Conservation (phyloP, 345 rosid species). For the Murraya koenigii region DNA sequence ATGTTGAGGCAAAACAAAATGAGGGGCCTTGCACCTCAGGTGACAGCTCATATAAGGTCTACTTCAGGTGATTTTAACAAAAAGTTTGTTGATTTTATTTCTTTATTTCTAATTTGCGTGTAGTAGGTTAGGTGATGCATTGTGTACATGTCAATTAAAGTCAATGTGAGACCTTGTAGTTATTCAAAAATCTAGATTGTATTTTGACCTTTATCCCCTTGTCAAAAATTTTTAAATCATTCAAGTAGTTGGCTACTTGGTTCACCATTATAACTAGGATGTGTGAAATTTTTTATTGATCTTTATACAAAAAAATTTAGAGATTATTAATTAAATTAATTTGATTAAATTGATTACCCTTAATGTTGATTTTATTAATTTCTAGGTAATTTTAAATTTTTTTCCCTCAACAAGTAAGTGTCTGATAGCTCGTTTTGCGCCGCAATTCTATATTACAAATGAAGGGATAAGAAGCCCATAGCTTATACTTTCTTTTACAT, state of each 20-base stretch:
- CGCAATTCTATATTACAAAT: conserved; percentile 30
- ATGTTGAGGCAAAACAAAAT: neutral
- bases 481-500: conserved; percentile 23
- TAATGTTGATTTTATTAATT: too few relatives aligned
- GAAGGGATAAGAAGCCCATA: conserved; percentile 7
- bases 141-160: neutral
- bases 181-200: neutral
- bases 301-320: neutral
- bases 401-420: neutral
- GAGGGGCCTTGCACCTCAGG: neutral
- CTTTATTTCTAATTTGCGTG: neutral
- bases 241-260: neutral
- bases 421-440: conserved; percentile 28
- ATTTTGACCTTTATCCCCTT: neutral
- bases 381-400: conserved; percentile 11
- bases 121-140: conserved; percentile 3
- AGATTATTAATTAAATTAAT: neutral
- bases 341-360: too few relatives aligned
- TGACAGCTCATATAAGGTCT: conserved; percentile 3
- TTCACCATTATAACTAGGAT: neutral
- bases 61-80: conserved; percentile 1
- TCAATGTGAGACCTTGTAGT: conserved; percentile 3
- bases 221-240: neutral
- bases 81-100: neutral
- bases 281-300: neutral